phyloP scores from a whole-genome alignment of 148 eudicot species.

The Rhododendron simsii region DNA sequence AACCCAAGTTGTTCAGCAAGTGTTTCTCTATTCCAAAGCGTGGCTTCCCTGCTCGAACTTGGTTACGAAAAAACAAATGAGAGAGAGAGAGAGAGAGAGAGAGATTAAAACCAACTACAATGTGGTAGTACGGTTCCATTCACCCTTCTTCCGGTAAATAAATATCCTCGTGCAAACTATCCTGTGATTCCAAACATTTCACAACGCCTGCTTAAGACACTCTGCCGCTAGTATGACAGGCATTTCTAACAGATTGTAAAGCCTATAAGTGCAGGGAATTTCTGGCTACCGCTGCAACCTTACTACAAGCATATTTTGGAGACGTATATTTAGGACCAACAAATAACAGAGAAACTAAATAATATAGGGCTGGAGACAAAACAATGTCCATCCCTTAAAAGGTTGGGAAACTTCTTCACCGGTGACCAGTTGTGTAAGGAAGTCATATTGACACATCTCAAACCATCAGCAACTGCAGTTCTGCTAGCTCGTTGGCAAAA shows the following conservation, averaged over 20 bases:
- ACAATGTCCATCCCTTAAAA: not conserved
- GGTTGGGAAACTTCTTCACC: not conserved
- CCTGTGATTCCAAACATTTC: not conserved
- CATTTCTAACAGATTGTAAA: not conserved
- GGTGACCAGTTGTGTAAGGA: not conserved
- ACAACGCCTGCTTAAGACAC: not conserved
- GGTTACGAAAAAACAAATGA: not conserved
- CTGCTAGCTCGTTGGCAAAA: slow-evolving; percentile 34
- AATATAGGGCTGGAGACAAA: not conserved
- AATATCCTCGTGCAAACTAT: not conserved
- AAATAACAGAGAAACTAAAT: not conserved
- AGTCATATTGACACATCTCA: not conserved
- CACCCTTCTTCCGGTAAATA: not conserved
- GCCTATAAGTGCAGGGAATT: not conserved
- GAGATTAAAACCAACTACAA: not conserved
- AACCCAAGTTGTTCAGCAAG: not conserved
- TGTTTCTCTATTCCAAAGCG: not conserved
- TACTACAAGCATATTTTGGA: not conserved
- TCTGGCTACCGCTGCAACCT: not conserved
- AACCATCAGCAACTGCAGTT: not conserved
- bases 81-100: not conserved
- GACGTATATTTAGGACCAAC: not conserved
- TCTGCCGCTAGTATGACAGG: not conserved
- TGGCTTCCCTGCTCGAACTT: not conserved
- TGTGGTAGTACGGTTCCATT: not conserved